Evolutionary conservation across 805 yeast species (phyloP), one percentile per base, ranked within the genome.

Genomic region (Wickerhamiella galacta): DNA sequence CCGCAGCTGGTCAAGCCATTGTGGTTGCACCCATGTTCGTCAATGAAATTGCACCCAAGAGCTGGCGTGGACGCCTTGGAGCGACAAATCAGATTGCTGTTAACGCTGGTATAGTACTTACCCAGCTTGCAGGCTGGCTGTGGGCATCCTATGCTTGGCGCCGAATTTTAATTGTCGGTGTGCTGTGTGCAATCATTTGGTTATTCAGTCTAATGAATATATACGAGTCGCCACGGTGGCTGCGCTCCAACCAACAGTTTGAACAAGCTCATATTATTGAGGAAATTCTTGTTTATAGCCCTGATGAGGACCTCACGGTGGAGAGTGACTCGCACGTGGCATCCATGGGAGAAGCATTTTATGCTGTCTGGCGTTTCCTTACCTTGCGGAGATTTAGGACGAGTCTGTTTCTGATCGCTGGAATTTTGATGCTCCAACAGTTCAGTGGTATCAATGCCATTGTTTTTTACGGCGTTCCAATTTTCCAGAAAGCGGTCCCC

Each of bases 381-480:
- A 59, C 61, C 1, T 56, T 63, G 12, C 56, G 68, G 0, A 61
- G 54, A 28, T 82, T 68, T 54, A 52, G 57, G 21, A 68, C 67
- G 33, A 72, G 90, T 4, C 61, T 74, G 30, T 46, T 66, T 14
- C 76, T 74, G 1, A 78, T 83, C 7, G 70, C 83, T 0, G 70
- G 76, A 2, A 64, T 82, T 12, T 68, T 85, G 62, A 58, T 75
- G 15, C 75, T 85, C 12, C 98, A 90, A 57, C 98, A 90, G 53
- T 70, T 87, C 37, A 73, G 82, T 45, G 98, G 98, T 21, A 80
- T 90, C 50, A 90, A 90, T 53, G 72, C 94, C 2, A 82, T 90
- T 38, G 72, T 90, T 15, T 81, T 87, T 51, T 90, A 87, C 52
- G 98, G 98, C 4, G 95, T 87, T 4, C 70, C 80, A 10, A 78